Percentiles rank a stretch among this genome's conserved stretches.
Evolutionary conservation across 805 yeast species (phyloP).

Genomic region (Schizosaccharomyces cryophilus): DNA sequence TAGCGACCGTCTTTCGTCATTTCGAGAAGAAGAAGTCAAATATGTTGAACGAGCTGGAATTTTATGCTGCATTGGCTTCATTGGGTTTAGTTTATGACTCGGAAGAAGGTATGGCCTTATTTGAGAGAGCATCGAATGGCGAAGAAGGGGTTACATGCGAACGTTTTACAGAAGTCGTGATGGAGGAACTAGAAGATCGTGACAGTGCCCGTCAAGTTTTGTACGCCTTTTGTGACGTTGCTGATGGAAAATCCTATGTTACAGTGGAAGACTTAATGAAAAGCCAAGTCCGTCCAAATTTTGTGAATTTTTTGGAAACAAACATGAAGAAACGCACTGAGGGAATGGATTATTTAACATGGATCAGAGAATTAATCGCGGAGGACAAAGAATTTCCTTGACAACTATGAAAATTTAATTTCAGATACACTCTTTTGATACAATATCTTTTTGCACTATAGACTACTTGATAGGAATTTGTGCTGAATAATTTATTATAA

Average conservation of each 20-base stretch:
- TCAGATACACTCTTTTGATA: neutral
- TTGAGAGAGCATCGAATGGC: slow-evolving; percentile 12
- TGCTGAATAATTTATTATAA: no score
- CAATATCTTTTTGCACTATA: no score
- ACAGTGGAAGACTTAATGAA: neutral
- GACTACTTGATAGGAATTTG: no score
- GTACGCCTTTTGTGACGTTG: slow-evolving; percentile 19
- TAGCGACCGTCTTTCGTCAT: slow-evolving; percentile 21
- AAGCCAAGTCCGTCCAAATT: neutral
- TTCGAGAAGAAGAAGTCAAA: slow-evolving; percentile 18
- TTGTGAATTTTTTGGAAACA: neutral
- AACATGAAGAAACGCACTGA: neutral
- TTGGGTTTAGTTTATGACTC: slow-evolving; percentile 18
- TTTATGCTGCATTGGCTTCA: slow-evolving; percentile 20
- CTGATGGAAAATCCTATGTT: slow-evolving; percentile 15
- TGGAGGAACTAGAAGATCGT: slow-evolving; percentile 19
- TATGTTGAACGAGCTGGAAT: slow-evolving; percentile 20
- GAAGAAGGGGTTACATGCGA: slow-evolving; percentile 12
- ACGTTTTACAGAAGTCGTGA: slow-evolving; percentile 16
- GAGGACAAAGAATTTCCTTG: neutral
- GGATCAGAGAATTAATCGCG: neutral
- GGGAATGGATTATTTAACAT: neutral
- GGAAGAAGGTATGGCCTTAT: slow-evolving; percentile 16
- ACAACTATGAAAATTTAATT: neutral
- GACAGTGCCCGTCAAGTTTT: slow-evolving; percentile 17